phyloP scores from a whole-genome alignment of 148 eudicot genomes.

The Tetragonia tetragonoides region DNA sequence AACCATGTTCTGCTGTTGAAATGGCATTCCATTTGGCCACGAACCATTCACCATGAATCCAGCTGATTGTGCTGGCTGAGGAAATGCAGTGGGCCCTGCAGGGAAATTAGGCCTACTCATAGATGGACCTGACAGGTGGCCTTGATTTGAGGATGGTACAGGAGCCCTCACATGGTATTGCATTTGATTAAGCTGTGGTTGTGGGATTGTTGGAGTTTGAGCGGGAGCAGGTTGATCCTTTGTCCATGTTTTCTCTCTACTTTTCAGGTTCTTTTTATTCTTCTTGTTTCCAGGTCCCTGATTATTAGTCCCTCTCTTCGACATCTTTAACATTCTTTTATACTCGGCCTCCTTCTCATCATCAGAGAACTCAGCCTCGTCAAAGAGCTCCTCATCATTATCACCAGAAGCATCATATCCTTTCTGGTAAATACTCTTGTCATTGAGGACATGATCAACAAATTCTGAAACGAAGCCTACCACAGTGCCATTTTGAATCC shows the following conservation, averaged over 20 bases:
- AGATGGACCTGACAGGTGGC: conserved; percentile 14
- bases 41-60: conserved; percentile 33
- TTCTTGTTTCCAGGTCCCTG: conserved; percentile 41
- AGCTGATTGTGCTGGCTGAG: conserved; percentile 28
- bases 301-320: conserved; percentile 60
- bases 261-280: conserved; percentile 43
- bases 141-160: conserved; percentile 20
- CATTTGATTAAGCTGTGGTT: conserved; percentile 29
- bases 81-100: conserved; percentile 13
- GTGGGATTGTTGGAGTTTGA: conserved; percentile 17
- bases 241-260: conserved; percentile 35
- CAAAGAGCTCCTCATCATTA: conserved; percentile 75
- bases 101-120: background rate
- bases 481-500: conserved; percentile 54
- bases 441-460: conserved; percentile 61
- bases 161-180: conserved; percentile 32
- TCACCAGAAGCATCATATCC: conserved; percentile 96
- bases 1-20: conserved; percentile 43
- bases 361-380: conserved; percentile 80
- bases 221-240: conserved; percentile 30
- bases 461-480: conserved; percentile 83
- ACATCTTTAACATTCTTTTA: conserved; percentile 56
- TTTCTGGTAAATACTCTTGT: conserved; percentile 70
- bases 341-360: conserved; percentile 93
- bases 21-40: conserved; percentile 49